Percentiles rank a stretch among this genome's conserved stretches.
phyloP scores from a whole-genome alignment of 257 asterid species.

The Echium plantagineum region DNA sequence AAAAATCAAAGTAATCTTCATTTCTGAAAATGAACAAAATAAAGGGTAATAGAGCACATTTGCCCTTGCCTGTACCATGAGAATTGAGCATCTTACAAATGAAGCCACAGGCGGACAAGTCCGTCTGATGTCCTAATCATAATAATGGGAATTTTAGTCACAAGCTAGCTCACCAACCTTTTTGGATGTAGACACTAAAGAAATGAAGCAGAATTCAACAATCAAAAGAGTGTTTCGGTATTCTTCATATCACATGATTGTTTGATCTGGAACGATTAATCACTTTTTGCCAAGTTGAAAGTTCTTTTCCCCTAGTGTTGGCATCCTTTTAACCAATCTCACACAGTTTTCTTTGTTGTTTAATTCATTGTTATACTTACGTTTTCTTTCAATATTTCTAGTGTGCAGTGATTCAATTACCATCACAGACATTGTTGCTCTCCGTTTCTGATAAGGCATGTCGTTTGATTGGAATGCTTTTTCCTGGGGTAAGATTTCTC shows the following conservation, averaged over 20 bases:
- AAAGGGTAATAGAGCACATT: not conserved
- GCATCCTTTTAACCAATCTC: no score
- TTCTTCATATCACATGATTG: not conserved
- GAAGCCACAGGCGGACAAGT: no score
- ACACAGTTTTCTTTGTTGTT: not conserved
- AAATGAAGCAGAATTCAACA: no score
- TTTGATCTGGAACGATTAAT: not conserved
- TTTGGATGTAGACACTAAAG: not conserved
- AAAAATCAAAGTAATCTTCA: no score
- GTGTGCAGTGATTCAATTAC: slow-evolving; percentile 92
- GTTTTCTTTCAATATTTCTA: slow-evolving; percentile 17
- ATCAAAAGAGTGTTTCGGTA: not conserved
- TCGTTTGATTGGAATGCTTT: slow-evolving; percentile 86
- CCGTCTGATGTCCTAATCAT: no score
- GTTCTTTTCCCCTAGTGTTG: not conserved
- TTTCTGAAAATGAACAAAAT: no score
- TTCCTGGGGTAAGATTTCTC: slow-evolving; percentile 63
- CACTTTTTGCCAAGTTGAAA: not conserved
- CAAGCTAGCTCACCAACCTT: not conserved
- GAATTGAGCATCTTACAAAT: not conserved
- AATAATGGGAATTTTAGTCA: no score
- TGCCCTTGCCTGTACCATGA: not conserved
- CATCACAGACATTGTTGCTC: slow-evolving; percentile 76
- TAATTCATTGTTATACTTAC: not conserved
- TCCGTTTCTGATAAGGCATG: slow-evolving; percentile 70